Conservation (phyloP, 306 rosid species). For the Dalbergia cultrata region DNA sequence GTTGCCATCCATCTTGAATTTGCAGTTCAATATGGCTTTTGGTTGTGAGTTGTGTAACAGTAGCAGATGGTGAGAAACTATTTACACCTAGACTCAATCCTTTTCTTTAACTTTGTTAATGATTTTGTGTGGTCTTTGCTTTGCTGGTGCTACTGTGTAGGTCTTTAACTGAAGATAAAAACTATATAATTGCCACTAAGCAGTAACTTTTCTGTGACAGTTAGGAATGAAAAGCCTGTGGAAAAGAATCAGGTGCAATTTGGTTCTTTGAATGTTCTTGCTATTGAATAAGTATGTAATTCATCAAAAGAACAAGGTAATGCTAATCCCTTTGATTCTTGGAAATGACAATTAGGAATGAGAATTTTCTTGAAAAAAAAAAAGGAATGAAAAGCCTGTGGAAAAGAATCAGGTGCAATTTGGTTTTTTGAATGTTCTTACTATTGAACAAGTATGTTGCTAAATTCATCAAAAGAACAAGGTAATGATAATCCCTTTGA, state of each 20-base stretch:
- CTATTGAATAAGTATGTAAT: conserved; percentile 49
- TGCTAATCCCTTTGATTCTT: conserved; percentile 42
- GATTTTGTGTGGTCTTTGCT: conserved; percentile 16
- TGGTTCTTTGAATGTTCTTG: conserved; percentile 67
- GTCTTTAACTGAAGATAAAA: conserved; percentile 92
- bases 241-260: conserved; percentile 70
- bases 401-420: conserved; percentile 69
- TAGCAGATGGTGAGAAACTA: too few species aligned
- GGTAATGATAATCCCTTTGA: conserved; percentile 34
- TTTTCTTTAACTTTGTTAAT: conserved; percentile 13
- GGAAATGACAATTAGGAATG: conserved; percentile 49
- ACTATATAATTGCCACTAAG: conserved; percentile 62
- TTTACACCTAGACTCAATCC: too few species aligned
- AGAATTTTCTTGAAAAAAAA: background rate
- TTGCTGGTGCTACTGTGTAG: conserved; percentile 75
- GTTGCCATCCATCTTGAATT: too few species aligned
- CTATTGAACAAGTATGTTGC: conserved; percentile 48
- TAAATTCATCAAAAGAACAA: conserved; percentile 46
- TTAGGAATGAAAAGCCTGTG: conserved; percentile 53
- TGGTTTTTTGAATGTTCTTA: conserved; percentile 66
- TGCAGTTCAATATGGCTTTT: too few species aligned
- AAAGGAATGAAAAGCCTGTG: conserved; percentile 6
- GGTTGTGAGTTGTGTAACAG: too few species aligned
- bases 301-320: conserved; percentile 44
- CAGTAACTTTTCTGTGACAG: conserved; percentile 49